Evolutionary conservation across 2,329 filamentous ascomycete genomes (phyloP).

Genomic region (Cadophora malorum): DNA sequence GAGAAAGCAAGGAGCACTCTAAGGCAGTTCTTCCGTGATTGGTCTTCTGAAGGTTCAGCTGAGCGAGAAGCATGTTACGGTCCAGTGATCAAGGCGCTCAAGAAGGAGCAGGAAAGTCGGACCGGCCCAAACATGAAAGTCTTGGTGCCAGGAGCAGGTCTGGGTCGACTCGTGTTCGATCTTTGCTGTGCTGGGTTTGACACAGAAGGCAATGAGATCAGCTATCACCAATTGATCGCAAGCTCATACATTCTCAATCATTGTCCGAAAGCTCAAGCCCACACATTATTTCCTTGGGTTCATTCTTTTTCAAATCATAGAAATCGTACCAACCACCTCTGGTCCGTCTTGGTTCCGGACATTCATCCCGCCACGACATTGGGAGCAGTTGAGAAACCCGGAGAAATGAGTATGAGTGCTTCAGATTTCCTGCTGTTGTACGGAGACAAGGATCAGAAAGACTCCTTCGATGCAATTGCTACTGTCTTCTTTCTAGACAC

Average conservation of each 20-base stretch:
- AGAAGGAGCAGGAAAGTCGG: conserved; percentile 50
- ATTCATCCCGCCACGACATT: conserved; percentile 71
- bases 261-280: conserved; percentile 64
- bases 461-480: conserved; percentile 79
- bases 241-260: conserved; percentile 79
- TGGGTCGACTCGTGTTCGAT: conserved; percentile 90
- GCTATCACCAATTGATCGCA: conserved; percentile 93
- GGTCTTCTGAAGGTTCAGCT: conserved; percentile 76
- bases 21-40: conserved; percentile 93
- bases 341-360: conserved; percentile 78
- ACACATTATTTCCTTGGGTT: conserved; percentile 84
- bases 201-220: conserved; percentile 92
- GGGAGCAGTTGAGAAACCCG: conserved; percentile 47
- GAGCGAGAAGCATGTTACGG: conserved; percentile 82
- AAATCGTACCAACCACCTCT: conserved; percentile 76
- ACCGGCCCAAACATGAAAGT: conserved; percentile 53
- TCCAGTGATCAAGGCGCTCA: conserved; percentile 73
- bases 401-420: conserved; percentile 89
- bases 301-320: conserved; percentile 87
- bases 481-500: conserved; percentile 98
- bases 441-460: conserved; percentile 63
- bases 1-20: conserved; percentile 94
- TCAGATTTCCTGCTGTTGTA: conserved; percentile 95
- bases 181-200: conserved; percentile 75
- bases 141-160: conserved; percentile 86